Conservation (phyloP, 371 early-diverging fungal species). For the Circinella minor region DNA sequence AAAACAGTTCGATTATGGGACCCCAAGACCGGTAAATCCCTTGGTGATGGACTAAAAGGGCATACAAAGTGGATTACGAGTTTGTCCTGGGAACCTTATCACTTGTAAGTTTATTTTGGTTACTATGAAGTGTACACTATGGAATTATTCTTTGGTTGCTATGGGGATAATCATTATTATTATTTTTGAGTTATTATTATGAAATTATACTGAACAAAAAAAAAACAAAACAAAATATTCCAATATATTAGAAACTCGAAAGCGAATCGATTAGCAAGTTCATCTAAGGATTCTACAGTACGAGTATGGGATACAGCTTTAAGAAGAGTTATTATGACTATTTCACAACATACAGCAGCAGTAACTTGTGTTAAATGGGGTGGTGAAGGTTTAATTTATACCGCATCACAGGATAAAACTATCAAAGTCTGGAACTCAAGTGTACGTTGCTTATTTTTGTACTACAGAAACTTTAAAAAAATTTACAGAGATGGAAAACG, state of each 20-base stretch:
- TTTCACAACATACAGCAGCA: conserved; percentile 90
- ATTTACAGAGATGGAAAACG: no score
- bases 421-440: conserved; percentile 92
- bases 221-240: no score
- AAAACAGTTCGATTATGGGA: conserved; percentile 89
- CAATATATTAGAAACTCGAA: conserved; percentile 56
- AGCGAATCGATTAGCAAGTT: conserved; percentile 85
- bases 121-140: not conserved
- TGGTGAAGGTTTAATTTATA: conserved; percentile 92
- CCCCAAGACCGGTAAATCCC: conserved; percentile 76
- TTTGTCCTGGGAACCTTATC: conserved; percentile 93
- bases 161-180: no score
- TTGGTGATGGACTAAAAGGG: conserved; percentile 84
- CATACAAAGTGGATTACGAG: conserved; percentile 91
- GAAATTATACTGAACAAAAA: no score
- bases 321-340: conserved; percentile 76
- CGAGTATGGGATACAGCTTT: conserved; percentile 93
- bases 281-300: conserved; percentile 96
- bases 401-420: conserved; percentile 90
- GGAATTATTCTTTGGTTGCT: no score
- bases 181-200: no score
- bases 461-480: not conserved
- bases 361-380: conserved; percentile 96
- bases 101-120: conserved; percentile 57
- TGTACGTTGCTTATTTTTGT: conserved; percentile 13